Conservation (phyloP, 2,329 filamentous ascomycete genomes). For the Penicillium sp. region DNA sequence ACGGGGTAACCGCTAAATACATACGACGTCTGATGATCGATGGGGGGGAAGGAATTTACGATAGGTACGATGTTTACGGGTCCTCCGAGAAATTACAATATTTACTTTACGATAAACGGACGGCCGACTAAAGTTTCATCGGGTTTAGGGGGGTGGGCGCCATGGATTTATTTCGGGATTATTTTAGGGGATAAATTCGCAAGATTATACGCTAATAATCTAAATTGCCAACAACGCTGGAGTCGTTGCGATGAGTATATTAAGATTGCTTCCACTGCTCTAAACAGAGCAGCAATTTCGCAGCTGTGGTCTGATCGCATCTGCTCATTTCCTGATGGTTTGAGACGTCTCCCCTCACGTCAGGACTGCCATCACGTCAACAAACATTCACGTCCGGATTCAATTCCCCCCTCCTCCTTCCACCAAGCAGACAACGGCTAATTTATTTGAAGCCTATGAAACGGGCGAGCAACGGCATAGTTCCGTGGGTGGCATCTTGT, state of each 20-base stretch:
- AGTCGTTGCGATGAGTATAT: background rate
- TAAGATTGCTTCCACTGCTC: background rate
- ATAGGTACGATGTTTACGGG: background rate
- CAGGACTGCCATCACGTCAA: background rate
- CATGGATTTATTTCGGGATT: background rate
- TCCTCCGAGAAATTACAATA: conserved; percentile 2
- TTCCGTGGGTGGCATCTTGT: background rate
- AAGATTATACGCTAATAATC: background rate
- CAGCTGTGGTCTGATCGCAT: conserved; percentile 6
- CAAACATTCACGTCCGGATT: background rate
- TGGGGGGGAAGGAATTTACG: background rate
- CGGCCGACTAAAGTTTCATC: conserved; percentile 3
- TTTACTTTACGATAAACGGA: conserved; percentile 4
- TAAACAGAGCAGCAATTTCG: too few species aligned
- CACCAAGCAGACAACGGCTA: background rate
- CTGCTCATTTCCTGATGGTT: conserved; percentile 10
- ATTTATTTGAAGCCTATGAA: background rate
- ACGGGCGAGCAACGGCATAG: background rate
- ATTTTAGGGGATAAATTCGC: background rate
- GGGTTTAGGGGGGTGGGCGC: background rate
- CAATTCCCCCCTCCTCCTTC: background rate
- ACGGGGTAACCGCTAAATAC: conserved; percentile 31
- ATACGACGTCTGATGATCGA: conserved; percentile 13
- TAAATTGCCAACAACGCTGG: background rate
- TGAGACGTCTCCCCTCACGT: conserved; percentile 12